These are phyloP conservation scores for Serendipita sp. DNA, from an alignment of 768 basidiomycete genomes.

Conservation along the genomic window DNA sequence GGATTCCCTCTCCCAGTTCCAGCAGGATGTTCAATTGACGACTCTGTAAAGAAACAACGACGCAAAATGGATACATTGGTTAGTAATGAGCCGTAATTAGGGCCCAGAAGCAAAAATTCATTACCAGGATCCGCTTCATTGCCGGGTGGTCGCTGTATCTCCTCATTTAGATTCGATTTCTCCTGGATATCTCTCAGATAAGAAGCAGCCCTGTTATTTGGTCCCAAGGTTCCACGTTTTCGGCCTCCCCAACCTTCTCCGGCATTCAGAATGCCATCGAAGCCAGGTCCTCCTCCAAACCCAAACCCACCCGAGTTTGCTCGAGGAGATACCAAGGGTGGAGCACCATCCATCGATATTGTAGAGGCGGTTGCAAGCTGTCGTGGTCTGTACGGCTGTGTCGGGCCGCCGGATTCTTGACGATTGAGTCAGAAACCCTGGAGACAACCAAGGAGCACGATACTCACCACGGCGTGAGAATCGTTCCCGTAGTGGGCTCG, in stretches of 20 bases:
- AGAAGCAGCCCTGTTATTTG: neutral
- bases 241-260: conserved; percentile 1
- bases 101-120: too few species aligned
- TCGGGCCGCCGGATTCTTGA: neutral
- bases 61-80: too few species aligned
- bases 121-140: neutral
- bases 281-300: conserved; percentile 5
- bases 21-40: neutral
- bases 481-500: neutral
- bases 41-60: too few species aligned
- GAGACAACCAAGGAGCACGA: neutral
- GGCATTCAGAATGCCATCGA: neutral
- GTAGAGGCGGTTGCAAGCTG: neutral
- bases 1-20: neutral
- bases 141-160: neutral
- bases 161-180: neutral
- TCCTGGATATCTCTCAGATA: neutral
- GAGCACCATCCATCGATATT: neutral
- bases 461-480: neutral
- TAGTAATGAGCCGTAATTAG: too few species aligned
- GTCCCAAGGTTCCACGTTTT: neutral
- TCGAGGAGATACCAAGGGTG: neutral
- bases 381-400: neutral
- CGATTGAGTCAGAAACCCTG: neutral
- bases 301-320: neutral